These are phyloP conservation scores for Lipomyces japonicus DNA, from an alignment of 805 yeast genomes.

Conservation along the genomic window DNA sequence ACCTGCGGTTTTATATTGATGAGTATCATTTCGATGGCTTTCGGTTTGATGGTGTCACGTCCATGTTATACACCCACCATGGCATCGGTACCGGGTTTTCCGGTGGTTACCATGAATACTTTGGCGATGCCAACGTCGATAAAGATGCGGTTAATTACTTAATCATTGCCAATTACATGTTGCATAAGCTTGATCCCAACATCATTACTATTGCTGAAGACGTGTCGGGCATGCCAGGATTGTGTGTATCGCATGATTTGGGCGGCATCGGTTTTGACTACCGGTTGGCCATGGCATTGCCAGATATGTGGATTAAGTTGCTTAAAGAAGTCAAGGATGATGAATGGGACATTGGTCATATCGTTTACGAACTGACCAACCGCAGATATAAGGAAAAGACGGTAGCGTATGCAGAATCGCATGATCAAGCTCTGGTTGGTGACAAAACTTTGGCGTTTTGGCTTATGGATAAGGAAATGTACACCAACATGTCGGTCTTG, in stretches of 20 bases:
- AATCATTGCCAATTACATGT: conserved; percentile 83
- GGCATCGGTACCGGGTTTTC: conserved; percentile 85
- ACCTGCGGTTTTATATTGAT: conserved; percentile 77
- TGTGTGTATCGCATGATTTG: conserved; percentile 64
- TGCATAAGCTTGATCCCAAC: conserved; percentile 51
- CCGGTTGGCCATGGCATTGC: conserved; percentile 92
- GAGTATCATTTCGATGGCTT: conserved; percentile 89
- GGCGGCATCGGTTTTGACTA: conserved; percentile 97
- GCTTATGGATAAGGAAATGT: conserved; percentile 98
- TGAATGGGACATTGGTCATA: conserved; percentile 83
- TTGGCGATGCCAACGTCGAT: conserved; percentile 69
- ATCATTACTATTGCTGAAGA: conserved; percentile 90
- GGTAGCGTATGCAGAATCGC: conserved; percentile 89
- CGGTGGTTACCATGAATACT: conserved; percentile 89
- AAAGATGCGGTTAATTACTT: conserved; percentile 80
- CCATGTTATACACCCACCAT: conserved; percentile 88
- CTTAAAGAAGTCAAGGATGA: conserved; percentile 81
- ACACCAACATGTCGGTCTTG: conserved; percentile 83
- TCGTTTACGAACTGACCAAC: conserved; percentile 77
- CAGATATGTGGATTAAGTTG: conserved; percentile 98
- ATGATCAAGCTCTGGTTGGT: conserved; percentile 96
- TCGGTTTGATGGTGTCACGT: conserved; percentile 94
- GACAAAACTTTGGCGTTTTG: conserved; percentile 95
- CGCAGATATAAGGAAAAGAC: conserved; percentile 85
- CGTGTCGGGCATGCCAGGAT: conserved; percentile 95